phyloP scores from a whole-genome alignment of 768 basidiomycete genomes.

The Myochromella boudieri region DNA sequence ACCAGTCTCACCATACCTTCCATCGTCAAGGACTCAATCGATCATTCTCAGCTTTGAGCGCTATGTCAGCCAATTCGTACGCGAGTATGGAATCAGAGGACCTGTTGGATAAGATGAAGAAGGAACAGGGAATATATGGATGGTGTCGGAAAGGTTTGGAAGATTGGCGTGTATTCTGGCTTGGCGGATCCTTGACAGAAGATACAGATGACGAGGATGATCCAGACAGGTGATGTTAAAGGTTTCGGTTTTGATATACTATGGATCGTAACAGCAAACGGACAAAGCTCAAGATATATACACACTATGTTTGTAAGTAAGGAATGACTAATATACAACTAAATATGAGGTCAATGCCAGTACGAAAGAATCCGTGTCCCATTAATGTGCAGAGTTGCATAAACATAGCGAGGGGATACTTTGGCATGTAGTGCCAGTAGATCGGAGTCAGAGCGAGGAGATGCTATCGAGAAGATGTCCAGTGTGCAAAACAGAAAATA shows the following conservation, averaged over 20 bases:
- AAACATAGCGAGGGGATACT: constrained; percentile 1
- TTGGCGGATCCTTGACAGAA: constrained; percentile 54
- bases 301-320: constrained; percentile 1
- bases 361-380: constrained; percentile 9
- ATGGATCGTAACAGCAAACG: background rate
- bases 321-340: constrained; percentile 14
- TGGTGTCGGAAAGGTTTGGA: constrained; percentile 73
- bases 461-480: background rate
- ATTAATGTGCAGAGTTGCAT: constrained; percentile 1
- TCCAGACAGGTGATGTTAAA: background rate
- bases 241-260: background rate
- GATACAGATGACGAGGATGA: constrained; percentile 23
- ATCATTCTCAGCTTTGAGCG: constrained; percentile 43
- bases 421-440: background rate
- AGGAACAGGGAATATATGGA: constrained; percentile 70
- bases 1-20: constrained; percentile 38
- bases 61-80: constrained; percentile 42
- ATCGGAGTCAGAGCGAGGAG: background rate
- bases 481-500: constrained; percentile 1
- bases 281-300: constrained; percentile 8
- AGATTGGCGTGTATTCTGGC: constrained; percentile 84
- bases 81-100: constrained; percentile 57
- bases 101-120: constrained; percentile 40
- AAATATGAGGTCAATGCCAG: constrained; percentile 11
- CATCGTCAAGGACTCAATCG: constrained; percentile 33